These are phyloP conservation scores for Alliaria petiolata DNA, from an alignment of 345 rosid species.

Conservation along the genomic window DNA sequence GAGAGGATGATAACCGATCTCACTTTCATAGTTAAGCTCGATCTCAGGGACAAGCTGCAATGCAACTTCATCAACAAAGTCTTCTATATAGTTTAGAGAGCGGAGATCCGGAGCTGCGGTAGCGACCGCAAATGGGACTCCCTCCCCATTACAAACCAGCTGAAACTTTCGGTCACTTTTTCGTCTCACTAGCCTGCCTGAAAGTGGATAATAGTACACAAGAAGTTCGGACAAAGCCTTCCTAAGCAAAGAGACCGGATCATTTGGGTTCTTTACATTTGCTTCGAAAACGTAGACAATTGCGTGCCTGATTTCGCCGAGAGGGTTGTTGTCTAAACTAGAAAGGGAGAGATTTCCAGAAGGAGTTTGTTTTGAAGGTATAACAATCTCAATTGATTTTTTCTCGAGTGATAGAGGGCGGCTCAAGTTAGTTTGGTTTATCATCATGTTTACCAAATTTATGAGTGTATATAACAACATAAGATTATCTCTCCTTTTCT, in stretches of 20 bases:
- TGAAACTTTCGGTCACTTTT: conserved; percentile 33
- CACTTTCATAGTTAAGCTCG: neutral
- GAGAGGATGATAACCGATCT: conserved; percentile 32
- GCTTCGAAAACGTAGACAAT: conserved; percentile 37
- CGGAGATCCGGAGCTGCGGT: conserved; percentile 25
- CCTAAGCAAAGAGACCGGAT: conserved; percentile 25
- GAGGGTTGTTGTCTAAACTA: conserved; percentile 37
- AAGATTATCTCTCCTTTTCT: neutral
- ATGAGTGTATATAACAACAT: neutral
- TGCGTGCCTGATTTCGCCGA: conserved; percentile 28
- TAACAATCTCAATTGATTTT: conserved; percentile 13
- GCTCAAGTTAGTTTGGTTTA: neutral
- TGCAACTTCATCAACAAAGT: conserved; percentile 25
- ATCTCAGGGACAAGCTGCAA: conserved; percentile 17
- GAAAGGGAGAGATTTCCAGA: conserved; percentile 33
- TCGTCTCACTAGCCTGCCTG: conserved; percentile 41
- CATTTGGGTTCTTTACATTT: neutral
- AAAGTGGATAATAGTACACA: conserved; percentile 47
- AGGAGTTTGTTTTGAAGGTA: conserved; percentile 41
- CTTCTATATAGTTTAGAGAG: conserved; percentile 36
- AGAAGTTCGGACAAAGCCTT: conserved; percentile 48
- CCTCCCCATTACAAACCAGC: conserved; percentile 31
- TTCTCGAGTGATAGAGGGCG: neutral
- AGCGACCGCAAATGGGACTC: conserved; percentile 50
- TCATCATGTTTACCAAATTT: conserved; percentile 1